These are phyloP conservation scores for Amaranthus cruentus DNA, from an alignment of 148 eudicot genomes.

Conservation along the genomic window DNA sequence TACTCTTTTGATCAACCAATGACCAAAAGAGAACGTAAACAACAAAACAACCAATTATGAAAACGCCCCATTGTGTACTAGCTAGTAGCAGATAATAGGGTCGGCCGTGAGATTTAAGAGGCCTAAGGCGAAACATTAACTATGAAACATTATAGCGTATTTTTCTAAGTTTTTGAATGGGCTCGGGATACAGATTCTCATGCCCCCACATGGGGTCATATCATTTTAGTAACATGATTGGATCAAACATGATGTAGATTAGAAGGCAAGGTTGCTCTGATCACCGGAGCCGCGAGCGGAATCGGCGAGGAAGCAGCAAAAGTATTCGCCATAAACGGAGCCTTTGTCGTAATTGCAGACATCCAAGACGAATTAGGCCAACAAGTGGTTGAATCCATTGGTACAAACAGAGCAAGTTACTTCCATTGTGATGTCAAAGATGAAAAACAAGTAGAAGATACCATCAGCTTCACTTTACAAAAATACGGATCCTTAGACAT, in stretches of 20 bases:
- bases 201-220: too few relatives aligned
- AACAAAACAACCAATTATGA: too few relatives aligned
- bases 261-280: slow-evolving; percentile 55
- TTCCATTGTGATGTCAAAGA: slow-evolving; percentile 56
- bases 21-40: too few relatives aligned
- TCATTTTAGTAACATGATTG: neutral
- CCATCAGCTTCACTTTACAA: slow-evolving; percentile 31
- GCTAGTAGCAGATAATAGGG: too few relatives aligned
- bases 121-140: too few relatives aligned
- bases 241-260: slow-evolving; percentile 21
- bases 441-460: slow-evolving; percentile 44
- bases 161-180: too few relatives aligned
- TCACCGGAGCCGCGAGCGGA: slow-evolving; percentile 63
- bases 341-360: slow-evolving; percentile 40
- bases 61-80: too few relatives aligned
- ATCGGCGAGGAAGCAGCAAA: slow-evolving; percentile 50
- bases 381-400: slow-evolving; percentile 30
- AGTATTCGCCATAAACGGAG: slow-evolving; percentile 42
- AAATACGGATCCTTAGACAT: slow-evolving; percentile 45
- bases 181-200: too few relatives aligned
- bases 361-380: slow-evolving; percentile 51
- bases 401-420: slow-evolving; percentile 28
- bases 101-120: too few relatives aligned
- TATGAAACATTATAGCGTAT: too few relatives aligned
- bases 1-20: too few relatives aligned